These are phyloP conservation scores for Francoa sonchifolia DNA, from an alignment of 441 rosid species.

Conservation along the genomic window DNA sequence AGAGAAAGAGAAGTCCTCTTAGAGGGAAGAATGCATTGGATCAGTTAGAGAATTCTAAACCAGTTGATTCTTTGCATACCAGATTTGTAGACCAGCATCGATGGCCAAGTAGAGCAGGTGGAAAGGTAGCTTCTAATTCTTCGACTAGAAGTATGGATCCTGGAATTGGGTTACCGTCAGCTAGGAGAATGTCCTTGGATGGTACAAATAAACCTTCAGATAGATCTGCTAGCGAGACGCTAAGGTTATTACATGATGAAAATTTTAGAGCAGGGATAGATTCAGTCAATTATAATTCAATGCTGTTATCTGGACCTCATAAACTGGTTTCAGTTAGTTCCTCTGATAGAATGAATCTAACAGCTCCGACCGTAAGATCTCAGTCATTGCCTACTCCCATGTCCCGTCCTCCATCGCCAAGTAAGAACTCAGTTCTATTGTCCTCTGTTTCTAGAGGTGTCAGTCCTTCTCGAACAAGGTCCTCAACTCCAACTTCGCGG, in stretches of 20 bases:
- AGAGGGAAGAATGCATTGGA: conserved; percentile 67
- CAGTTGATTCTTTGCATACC: conserved; percentile 49
- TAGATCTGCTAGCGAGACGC: conserved; percentile 44
- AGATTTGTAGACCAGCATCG: conserved; percentile 81
- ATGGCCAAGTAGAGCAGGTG: conserved; percentile 79
- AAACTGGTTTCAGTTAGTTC: conserved; percentile 35
- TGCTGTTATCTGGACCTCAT: conserved; percentile 23
- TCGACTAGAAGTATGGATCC: conserved; percentile 42
- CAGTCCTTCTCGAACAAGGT: conserved; percentile 61
- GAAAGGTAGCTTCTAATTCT: conserved; percentile 40
- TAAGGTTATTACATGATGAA: conserved; percentile 29
- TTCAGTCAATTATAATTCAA: conserved; percentile 34
- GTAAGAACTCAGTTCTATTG: conserved; percentile 29
- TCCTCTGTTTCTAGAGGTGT: conserved; percentile 44
- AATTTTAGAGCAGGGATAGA: conserved; percentile 29
- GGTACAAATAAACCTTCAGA: conserved; percentile 34
- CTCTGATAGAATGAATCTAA: conserved; percentile 36
- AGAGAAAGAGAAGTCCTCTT: conserved; percentile 71
- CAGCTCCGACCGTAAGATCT: conserved; percentile 33
- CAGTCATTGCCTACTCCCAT: conserved; percentile 26
- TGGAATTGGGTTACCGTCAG: conserved; percentile 35
- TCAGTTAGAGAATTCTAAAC: conserved; percentile 89
- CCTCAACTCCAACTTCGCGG: conserved; percentile 67
- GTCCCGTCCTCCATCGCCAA: conserved; percentile 49
- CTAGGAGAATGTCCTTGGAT: conserved; percentile 39